These are phyloP conservation scores for Podila epigama DNA, from an alignment of 192 early-diverging fungal species.

Conservation along the genomic window DNA sequence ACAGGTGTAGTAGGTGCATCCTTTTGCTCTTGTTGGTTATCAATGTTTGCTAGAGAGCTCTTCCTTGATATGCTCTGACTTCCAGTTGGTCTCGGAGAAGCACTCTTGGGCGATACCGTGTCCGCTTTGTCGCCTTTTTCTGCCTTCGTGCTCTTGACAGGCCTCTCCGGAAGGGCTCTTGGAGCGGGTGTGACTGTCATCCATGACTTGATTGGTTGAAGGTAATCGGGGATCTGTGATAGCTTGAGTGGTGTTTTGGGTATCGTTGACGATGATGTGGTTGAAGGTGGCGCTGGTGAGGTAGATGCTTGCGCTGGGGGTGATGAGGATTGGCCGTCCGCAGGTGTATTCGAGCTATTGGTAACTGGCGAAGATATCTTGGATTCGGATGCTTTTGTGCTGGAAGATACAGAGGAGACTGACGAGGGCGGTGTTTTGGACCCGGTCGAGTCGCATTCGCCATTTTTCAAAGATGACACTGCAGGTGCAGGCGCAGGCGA, in stretches of 20 bases:
- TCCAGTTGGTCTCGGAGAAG: conserved; percentile 3
- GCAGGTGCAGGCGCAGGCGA: not conserved
- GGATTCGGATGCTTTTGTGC: not conserved
- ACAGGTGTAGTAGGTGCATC: not conserved
- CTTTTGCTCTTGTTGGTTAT: conserved; percentile 4
- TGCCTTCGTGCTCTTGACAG: not conserved
- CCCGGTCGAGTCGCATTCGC: not conserved
- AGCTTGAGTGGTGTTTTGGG: conserved; percentile 27
- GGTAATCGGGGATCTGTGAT: conserved; percentile 25
- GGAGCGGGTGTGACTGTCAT: conserved; percentile 30
- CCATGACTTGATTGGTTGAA: conserved; percentile 44
- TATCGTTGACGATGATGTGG: not conserved
- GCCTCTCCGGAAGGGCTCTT: conserved; percentile 18
- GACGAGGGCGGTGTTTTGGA: not conserved
- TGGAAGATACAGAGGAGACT: not conserved
- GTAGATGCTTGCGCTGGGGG: not conserved
- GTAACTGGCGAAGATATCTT: not conserved
- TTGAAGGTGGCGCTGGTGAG: not conserved
- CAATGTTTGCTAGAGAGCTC: conserved; percentile 14
- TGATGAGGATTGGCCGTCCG: not conserved
- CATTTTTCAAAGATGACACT: too few species aligned
- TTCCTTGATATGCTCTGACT: conserved; percentile 14
- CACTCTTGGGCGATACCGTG: not conserved
- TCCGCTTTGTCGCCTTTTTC: conserved; percentile 28
- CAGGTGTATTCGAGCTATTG: not conserved